Evolutionary conservation across 257 asterid genomes (phyloP).

Genomic region (Capsicum pubescens): DNA sequence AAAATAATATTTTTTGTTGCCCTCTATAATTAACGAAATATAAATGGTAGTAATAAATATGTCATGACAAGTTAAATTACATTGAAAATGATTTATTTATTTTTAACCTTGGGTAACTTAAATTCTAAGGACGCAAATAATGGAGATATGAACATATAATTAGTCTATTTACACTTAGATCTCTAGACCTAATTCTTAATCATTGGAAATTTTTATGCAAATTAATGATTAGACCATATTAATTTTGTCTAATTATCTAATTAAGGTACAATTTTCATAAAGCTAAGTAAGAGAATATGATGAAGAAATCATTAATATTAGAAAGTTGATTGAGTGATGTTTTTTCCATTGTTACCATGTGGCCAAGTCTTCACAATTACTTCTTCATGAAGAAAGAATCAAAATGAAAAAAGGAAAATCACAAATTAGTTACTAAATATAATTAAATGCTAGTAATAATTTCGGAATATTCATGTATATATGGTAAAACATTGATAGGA

Average conservation of each 20-base stretch:
- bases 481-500: neutral
- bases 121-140: neutral
- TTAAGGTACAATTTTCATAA: neutral
- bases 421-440: neutral
- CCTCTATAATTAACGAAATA: too few relatives aligned
- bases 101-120: neutral
- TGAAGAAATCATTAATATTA: constrained; percentile 10
- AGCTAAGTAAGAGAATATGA: neutral
- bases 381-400: neutral
- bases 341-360: constrained; percentile 17
- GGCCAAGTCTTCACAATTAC: neutral
- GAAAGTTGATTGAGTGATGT: neutral
- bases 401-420: neutral
- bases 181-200: neutral
- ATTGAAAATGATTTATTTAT: neutral
- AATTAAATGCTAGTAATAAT: neutral
- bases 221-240: neutral
- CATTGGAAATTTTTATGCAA: neutral
- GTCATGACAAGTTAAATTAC: neutral
- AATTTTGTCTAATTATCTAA: neutral
- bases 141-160: neutral
- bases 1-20: too few relatives aligned
- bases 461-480: neutral
- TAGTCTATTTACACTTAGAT: neutral
- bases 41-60: neutral